Evolutionary conservation across 1,139 yeast species (phyloP).

Genomic region (Pichia sp.): DNA sequence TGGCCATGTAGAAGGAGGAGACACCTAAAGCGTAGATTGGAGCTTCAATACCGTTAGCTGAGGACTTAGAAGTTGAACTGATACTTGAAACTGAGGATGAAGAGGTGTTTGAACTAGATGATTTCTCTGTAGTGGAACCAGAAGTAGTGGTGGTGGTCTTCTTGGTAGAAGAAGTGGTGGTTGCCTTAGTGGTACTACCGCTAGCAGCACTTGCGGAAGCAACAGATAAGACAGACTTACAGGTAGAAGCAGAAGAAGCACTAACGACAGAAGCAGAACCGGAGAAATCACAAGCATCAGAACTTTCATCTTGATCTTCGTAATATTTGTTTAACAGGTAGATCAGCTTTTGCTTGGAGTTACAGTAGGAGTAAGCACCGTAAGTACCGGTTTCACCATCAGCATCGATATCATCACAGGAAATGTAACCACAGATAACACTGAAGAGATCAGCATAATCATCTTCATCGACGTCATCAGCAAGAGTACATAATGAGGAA

Average conservation of each 20-base stretch:
- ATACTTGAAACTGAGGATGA: constrained; percentile 32
- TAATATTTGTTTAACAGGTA: constrained; percentile 68
- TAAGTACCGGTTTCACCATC: constrained; percentile 63
- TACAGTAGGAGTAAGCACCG: constrained; percentile 68
- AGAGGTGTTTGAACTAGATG: constrained; percentile 6
- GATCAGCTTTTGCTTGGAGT: constrained; percentile 58
- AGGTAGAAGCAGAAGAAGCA: constrained; percentile 36
- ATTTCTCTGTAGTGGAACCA: neutral
- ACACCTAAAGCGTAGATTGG: constrained; percentile 15
- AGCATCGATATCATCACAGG: constrained; percentile 53
- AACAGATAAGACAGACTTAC: constrained; percentile 38
- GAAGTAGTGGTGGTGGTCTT: no score
- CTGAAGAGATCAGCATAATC: constrained; percentile 58
- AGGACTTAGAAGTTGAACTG: constrained; percentile 19
- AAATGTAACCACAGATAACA: constrained; percentile 51
- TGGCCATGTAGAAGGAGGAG: constrained; percentile 12
- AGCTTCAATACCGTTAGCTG: constrained; percentile 21
- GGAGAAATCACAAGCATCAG: constrained; percentile 61
- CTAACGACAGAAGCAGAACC: constrained; percentile 55
- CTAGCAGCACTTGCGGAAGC: constrained; percentile 37
- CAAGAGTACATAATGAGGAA: constrained; percentile 54
- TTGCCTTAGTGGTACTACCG: constrained; percentile 27
- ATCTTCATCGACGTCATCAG: constrained; percentile 44
- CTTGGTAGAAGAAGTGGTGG: no score
- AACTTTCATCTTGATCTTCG: constrained; percentile 41